Evolutionary conservation across 106 monocot species (phyloP), one percentile per base, ranked within the genome.

Genomic region (Apostasia shenzhenica): DNA sequence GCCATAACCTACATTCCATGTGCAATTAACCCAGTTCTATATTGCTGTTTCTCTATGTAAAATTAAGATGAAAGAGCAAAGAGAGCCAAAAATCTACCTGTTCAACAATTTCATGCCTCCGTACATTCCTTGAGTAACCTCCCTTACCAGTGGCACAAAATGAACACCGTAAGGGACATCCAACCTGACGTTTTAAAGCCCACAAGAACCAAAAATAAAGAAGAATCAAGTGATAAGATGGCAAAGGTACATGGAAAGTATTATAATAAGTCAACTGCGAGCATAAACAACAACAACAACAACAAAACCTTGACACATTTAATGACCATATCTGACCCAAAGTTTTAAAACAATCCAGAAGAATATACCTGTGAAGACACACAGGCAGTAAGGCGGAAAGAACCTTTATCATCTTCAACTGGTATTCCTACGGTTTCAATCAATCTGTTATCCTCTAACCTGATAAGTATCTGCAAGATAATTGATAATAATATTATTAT

Each of bases 71-170:
- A 12, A 13, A 48, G 44, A 62, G 42, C 61, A 14, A 37, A 3
- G 49, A 12, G 48, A 68, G 50, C 14, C 13, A 46, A 9, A 48
- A 10, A 74, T 50, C 4, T 63, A 92, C 95, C 95, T 97, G 92
- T 67, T 92, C 95, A 61, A 97, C 81, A 76, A 97, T 97, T 75
- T 97, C 92, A 81, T 97, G 92, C 42, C 70, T 75, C 41, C 69
- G 73, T 6, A 97, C 92, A 74, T 97, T 97, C 75, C 95, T 88
- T 51, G 92, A 82, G 64, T 76, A 97, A 37, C 95, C 95, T 54
- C 95, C 95, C 72, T 92, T 97, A n/a, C 95, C 92, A 45, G 95
- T 97, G 38, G 92, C 92, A 75, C 92, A 92, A 77, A 97, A 97
- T 54, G 92, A 82, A 66, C 95, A 97, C 3, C 84, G 79, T 60